Evolutionary conservation across 2,329 filamentous ascomycete species (phyloP).

Genomic region (Pseudogymnoascus sp.): DNA sequence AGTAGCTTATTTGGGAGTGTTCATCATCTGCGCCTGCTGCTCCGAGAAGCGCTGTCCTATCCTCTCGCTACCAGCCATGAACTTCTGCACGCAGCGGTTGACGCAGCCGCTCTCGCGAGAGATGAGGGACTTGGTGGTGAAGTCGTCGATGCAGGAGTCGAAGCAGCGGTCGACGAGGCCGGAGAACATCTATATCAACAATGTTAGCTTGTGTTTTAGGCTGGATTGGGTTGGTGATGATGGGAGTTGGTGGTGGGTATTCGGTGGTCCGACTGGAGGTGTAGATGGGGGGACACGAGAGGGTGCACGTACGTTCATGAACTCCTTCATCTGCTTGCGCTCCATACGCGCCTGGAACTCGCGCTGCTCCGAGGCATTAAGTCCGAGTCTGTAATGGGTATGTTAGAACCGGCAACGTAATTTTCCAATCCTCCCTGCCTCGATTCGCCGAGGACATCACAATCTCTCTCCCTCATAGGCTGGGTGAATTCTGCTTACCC

Average conservation of each 20-base stretch:
- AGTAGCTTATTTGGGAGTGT: not conserved
- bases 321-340: slow-evolving; percentile 97
- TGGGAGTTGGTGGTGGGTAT: slow-evolving; percentile 15
- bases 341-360: slow-evolving; percentile 93
- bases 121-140: slow-evolving; percentile 91
- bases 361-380: slow-evolving; percentile 62
- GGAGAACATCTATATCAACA: slow-evolving; percentile 42
- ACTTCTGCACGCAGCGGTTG: slow-evolving; percentile 91
- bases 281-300: not conserved
- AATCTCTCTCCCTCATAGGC: not conserved
- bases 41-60: slow-evolving; percentile 83
- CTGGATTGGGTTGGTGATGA: not conserved
- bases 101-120: slow-evolving; percentile 86
- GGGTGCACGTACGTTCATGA: slow-evolving; percentile 72
- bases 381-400: slow-evolving; percentile 20
- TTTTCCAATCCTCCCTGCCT: slow-evolving; percentile 5
- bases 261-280: not conserved
- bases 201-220: slow-evolving; percentile 17
- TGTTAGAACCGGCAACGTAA: not conserved
- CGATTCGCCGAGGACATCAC: no score
- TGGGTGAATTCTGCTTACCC: slow-evolving; percentile 20
- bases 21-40: slow-evolving; percentile 53
- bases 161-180: slow-evolving; percentile 84
- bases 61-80: slow-evolving; percentile 83
- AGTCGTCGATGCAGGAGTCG: slow-evolving; percentile 94